Base-by-base conservation (phyloP, 1,139 yeast genomes). In the Taiozyma sp. region DNA sequence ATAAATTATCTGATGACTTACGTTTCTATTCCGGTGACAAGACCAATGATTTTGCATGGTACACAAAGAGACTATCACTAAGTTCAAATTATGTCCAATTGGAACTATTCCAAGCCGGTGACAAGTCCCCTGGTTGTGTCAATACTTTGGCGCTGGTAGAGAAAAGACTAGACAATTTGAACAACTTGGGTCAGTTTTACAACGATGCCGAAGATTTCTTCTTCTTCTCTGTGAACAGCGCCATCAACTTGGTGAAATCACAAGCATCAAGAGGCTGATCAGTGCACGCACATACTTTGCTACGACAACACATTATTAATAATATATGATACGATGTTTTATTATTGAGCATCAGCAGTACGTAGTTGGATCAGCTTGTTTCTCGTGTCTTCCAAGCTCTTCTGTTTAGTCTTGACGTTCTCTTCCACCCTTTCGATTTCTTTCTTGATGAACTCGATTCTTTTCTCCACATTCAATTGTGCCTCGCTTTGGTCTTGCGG, bases 11-110 rank as follows among this genome's bases (percentile, higher is more conserved):
- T 19, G 97, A 93, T 67, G 98, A 93, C 65, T 76, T 93, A 56
- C 81, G 90, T 49, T 90, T 72, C 67, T 82, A 82, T 60, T 83
- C 96, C 0, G 95, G 92, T 4, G 97, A 92, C 65, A 70, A 75
- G 50, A 81, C 95, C n/a, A 80, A 85, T 54, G 97, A 90, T 67
- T 84, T 88, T 67, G 85, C 89, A 3, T 93, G 99, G 99, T 93
- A 93, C 67, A 74, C 96, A n/a, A 88, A 91, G 65, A 75, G 98
- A 58, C 72, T 84, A 29, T 78, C 88, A 7, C 67, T 92, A 30
- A 78, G 90, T 22, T 75, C 87, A 1, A 78, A 87, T 5, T 90
- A 87, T 65, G 87, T 87, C 1, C 76, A 85, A 38, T 64, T 84
- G 41, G 97, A 93, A 66, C 71, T 90, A 56, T 89, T 80, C 71